These are phyloP conservation scores for Fomitopsis pulvina DNA, from an alignment of 768 basidiomycete genomes.

Conservation along the genomic window DNA sequence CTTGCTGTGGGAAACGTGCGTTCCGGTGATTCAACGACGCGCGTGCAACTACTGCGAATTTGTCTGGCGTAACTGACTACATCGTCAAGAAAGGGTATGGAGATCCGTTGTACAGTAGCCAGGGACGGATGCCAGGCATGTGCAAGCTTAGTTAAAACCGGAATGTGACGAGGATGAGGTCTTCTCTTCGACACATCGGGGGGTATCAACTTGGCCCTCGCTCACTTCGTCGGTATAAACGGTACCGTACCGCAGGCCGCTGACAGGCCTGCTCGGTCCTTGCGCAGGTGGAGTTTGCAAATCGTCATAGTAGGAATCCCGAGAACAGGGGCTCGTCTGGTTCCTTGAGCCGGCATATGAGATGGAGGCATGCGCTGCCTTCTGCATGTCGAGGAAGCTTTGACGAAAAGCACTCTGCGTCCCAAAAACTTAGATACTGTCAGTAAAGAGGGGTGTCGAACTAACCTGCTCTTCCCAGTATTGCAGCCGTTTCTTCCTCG, in stretches of 20 bases:
- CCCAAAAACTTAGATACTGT: not conserved
- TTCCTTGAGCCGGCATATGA: conserved; percentile 24
- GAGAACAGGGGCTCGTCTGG: not conserved
- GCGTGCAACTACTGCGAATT: no score
- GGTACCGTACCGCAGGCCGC: conserved; percentile 47
- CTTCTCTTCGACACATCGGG: conserved; percentile 32
- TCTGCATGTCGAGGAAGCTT: conserved; percentile 74
- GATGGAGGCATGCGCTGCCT: conserved; percentile 62
- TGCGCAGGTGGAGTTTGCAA: conserved; percentile 47
- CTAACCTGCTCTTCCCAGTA: conserved; percentile 85
- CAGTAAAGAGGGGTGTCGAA: not conserved
- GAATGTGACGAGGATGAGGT: conserved; percentile 2
- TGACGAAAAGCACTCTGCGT: conserved; percentile 70
- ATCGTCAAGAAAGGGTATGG: no score
- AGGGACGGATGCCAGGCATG: no score
- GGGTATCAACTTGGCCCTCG: conserved; percentile 15
- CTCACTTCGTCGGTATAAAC: conserved; percentile 43
- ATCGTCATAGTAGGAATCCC: conserved; percentile 40
- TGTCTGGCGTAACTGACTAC: no score
- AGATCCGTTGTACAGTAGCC: no score
- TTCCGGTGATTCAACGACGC: no score
- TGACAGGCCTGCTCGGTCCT: conserved; percentile 34
- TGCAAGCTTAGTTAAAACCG: no score
- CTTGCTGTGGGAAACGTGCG: not conserved
- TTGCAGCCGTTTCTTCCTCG: conserved; percentile 78